phyloP scores from a whole-genome alignment of 306 rosid species.

The Vigna reflexopilosa region DNA sequence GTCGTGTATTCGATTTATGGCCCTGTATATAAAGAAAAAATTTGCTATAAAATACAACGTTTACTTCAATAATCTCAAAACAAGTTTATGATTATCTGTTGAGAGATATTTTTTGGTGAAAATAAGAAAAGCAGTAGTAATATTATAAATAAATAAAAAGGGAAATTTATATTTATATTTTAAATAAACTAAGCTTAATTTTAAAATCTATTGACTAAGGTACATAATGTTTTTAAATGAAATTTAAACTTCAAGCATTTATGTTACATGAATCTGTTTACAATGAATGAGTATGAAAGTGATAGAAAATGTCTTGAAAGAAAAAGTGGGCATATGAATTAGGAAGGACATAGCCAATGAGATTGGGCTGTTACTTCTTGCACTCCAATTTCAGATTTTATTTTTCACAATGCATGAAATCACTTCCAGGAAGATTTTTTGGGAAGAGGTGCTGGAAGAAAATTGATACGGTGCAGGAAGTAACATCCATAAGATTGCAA shows the following conservation, averaged over 20 bases:
- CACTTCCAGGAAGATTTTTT: too few species aligned
- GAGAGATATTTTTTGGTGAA: background rate
- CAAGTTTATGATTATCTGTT: background rate
- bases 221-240: background rate
- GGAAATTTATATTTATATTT: background rate
- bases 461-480: too few species aligned
- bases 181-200: background rate
- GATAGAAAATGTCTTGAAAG: background rate
- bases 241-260: background rate
- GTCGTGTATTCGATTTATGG: too few species aligned
- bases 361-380: background rate
- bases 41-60: too few species aligned
- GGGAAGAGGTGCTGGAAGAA: too few species aligned
- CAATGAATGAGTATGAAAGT: background rate
- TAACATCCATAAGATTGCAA: too few species aligned
- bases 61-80: too few species aligned
- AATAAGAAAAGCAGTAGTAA: background rate
- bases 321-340: background rate
- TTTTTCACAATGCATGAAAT: too few species aligned
- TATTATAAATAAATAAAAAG: background rate
- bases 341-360: too few species aligned
- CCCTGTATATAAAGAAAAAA: too few species aligned
- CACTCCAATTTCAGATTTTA: too few species aligned
- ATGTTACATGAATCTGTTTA: background rate
- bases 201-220: background rate